Conservation (phyloP, 192 early-diverging fungal species). For the Thamnidium elegans region DNA sequence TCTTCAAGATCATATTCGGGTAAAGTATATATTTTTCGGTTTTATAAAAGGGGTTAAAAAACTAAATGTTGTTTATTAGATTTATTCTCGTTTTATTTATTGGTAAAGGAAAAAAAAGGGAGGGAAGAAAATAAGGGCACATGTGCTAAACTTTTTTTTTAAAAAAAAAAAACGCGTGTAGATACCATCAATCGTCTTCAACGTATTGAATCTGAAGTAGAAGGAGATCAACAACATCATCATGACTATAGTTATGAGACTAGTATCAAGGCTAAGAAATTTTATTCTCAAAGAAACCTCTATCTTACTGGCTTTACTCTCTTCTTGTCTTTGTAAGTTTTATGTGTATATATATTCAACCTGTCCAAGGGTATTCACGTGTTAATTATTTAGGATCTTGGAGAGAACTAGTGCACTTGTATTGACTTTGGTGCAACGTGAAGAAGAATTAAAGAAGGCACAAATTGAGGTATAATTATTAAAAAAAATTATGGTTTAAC, state of each 20-base stretch:
- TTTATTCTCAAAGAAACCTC: slow-evolving; percentile 60
- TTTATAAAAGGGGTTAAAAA: neutral
- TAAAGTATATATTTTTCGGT: slow-evolving; percentile 26
- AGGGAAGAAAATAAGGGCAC: neutral
- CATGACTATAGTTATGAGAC: slow-evolving; percentile 41
- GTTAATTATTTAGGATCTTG: slow-evolving; percentile 38
- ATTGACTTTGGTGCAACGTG: slow-evolving; percentile 45
- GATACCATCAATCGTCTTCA: slow-evolving; percentile 52
- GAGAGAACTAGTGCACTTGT: slow-evolving; percentile 54
- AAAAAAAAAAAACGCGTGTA: slow-evolving; percentile 11
- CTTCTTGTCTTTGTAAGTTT: slow-evolving; percentile 52
- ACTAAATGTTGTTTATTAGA: slow-evolving; percentile 23
- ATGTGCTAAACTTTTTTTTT: neutral
- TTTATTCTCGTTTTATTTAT: slow-evolving; percentile 57
- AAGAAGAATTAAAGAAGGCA: slow-evolving; percentile 38
- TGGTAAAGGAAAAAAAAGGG: slow-evolving; percentile 33
- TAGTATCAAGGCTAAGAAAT: slow-evolving; percentile 46
- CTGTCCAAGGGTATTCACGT: neutral
- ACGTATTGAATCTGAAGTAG: slow-evolving; percentile 26
- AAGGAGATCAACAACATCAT: slow-evolving; percentile 9
- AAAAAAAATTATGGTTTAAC: neutral
- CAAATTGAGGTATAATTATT: slow-evolving; percentile 17
- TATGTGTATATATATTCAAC: neutral
- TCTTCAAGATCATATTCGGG: slow-evolving; percentile 52
- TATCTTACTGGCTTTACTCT: slow-evolving; percentile 61